Conservation (phyloP, 495 filamentous ascomycete genomes). For the Evansstolkia leycettana region DNA sequence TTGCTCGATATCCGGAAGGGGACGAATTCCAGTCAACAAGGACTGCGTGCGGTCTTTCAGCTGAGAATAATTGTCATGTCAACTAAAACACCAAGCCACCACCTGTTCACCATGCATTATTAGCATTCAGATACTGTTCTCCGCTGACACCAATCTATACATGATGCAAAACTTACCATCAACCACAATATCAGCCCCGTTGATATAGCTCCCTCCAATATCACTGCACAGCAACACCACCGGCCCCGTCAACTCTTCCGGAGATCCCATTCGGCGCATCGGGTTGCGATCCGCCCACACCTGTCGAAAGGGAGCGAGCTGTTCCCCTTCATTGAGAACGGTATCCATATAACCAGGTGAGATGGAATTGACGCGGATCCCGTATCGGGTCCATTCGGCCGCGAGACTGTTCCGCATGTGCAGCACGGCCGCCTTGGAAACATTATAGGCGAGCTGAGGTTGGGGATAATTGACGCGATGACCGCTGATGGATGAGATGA, state of each 20-base stretch:
- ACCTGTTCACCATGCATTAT: too few relatives aligned
- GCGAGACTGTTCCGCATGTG: constrained; percentile 22
- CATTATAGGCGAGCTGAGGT: constrained; percentile 31
- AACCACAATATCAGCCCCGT: constrained; percentile 47
- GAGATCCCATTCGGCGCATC: constrained; percentile 55
- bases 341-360: constrained; percentile 71
- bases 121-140: too few relatives aligned
- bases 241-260: constrained; percentile 53
- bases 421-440: constrained; percentile 27
- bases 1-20: too few relatives aligned
- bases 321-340: constrained; percentile 54
- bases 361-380: constrained; percentile 56
- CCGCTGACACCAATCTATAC: too few relatives aligned
- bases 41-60: too few relatives aligned
- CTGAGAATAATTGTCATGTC: too few relatives aligned
- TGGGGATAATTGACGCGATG: constrained; percentile 41
- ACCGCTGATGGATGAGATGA: constrained; percentile 54
- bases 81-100: too few relatives aligned
- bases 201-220: constrained; percentile 55
- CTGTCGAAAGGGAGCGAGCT: constrained; percentile 37
- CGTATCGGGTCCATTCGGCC: constrained; percentile 36
- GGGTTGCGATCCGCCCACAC: constrained; percentile 53
- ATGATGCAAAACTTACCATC: constrained; percentile 25
- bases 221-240: constrained; percentile 49
- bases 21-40: too few relatives aligned